Evolutionary conservation across 345 rosid species (phyloP).

Genomic region (Dipteronia dyeriana): DNA sequence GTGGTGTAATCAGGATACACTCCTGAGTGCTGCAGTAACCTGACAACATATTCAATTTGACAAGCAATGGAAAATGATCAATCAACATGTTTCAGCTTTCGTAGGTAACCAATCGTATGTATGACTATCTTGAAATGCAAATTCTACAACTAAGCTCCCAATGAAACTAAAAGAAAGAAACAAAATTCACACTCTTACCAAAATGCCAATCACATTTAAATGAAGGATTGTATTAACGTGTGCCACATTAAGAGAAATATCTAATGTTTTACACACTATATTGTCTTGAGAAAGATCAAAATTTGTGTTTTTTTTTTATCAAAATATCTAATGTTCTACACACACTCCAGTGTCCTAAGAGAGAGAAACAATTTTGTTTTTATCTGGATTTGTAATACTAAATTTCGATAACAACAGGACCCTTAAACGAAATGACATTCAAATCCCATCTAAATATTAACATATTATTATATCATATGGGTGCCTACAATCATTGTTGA

Average conservation of each 20-base stretch:
- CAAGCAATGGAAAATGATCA: not conserved
- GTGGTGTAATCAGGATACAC: conserved; percentile 67
- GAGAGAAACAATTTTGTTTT: no score
- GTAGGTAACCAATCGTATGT: not conserved
- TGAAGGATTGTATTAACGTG: not conserved
- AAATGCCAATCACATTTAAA: not conserved
- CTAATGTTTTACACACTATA: no score
- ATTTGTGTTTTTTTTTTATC: no score
- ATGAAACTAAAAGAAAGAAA: not conserved
- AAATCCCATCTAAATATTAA: not conserved
- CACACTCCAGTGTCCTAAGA: not conserved
- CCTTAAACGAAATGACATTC: not conserved
- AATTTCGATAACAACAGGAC: not conserved
- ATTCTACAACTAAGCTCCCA: not conserved
- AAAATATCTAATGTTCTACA: not conserved
- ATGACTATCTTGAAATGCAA: not conserved
- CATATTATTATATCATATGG: not conserved
- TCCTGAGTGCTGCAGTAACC: conserved; percentile 76
- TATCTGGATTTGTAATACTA: no score
- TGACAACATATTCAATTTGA: conserved; percentile 30
- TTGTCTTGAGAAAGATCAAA: no score
- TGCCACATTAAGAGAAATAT: not conserved
- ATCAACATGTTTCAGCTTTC: not conserved
- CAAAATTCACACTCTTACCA: not conserved
- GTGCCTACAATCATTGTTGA: not conserved